A percentile compares a stretch with the other conserved stretches of the same genome.
phyloP scores from a whole-genome alignment of 106 monocot species.

The Ottelia alismoides region DNA sequence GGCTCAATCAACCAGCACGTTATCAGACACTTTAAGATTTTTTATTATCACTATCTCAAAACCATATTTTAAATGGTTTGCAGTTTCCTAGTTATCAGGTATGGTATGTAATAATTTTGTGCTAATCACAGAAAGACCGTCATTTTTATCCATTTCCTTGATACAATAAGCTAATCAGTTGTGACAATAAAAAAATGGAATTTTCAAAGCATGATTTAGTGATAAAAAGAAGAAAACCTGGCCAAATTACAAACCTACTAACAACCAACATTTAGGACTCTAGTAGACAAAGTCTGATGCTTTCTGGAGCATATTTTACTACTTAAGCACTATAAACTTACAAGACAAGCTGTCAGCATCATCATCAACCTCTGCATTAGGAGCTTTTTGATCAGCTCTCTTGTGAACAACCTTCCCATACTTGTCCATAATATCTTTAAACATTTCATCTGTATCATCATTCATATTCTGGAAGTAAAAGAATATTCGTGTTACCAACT shows the following conservation, averaged over 20 bases:
- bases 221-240: neutral
- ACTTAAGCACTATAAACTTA: too few species aligned
- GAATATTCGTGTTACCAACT: too few species aligned
- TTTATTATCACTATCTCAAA: too few species aligned
- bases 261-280: neutral
- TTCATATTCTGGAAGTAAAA: conserved; percentile 20
- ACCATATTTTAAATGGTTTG: too few species aligned
- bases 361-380: conserved; percentile 56
- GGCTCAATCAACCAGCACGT: too few species aligned
- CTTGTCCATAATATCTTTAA: conserved; percentile 71
- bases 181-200: neutral
- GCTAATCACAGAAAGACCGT: too few species aligned
- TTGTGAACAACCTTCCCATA: conserved; percentile 89
- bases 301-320: too few species aligned
- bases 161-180: too few species aligned
- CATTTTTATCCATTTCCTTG: too few species aligned
- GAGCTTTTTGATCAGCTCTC: conserved; percentile 29
- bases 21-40: too few species aligned
- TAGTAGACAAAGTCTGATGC: neutral
- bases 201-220: neutral
- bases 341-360: conserved; percentile 86
- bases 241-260: neutral
- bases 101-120: too few species aligned
- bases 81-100: too few species aligned
- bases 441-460: conserved; percentile 50